Evolutionary conservation across 1,284 basidiomycete species (phyloP).

Genomic region (Tilletia indica): DNA sequence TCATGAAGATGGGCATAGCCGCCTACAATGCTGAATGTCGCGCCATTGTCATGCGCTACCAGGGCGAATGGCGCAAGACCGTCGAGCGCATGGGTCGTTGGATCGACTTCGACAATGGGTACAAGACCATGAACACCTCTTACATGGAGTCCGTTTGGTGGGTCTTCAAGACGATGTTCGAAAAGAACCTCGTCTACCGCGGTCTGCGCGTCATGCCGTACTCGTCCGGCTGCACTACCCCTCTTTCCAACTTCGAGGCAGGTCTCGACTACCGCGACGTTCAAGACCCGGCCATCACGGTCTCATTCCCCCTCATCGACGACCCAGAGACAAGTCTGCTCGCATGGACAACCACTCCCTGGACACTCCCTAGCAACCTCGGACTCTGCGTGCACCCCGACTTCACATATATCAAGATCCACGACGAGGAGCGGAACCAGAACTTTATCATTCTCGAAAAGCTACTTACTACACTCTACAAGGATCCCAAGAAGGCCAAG

Average conservation of each 20-base stretch:
- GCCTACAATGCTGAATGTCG: slow-evolving; percentile 97
- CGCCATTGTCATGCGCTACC: slow-evolving; percentile 95
- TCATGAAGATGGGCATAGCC: slow-evolving; percentile 92
- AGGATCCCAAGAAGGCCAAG: slow-evolving; percentile 96
- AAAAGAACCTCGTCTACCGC: slow-evolving; percentile 90
- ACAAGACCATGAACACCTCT: slow-evolving; percentile 88
- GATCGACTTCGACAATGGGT: slow-evolving; percentile 99
- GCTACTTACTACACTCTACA: slow-evolving; percentile 85
- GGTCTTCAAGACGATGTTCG: slow-evolving; percentile 92
- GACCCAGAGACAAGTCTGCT: slow-evolving; percentile 86
- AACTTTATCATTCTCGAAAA: slow-evolving; percentile 92
- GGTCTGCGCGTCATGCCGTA: slow-evolving; percentile 97
- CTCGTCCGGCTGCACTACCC: slow-evolving; percentile 92
- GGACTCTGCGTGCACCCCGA: slow-evolving; percentile 94
- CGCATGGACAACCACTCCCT: slow-evolving; percentile 99
- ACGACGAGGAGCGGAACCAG: slow-evolving; percentile 80
- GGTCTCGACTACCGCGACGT: slow-evolving; percentile 90
- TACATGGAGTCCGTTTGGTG: slow-evolving; percentile 99
- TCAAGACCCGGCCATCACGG: slow-evolving; percentile 88
- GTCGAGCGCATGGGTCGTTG: slow-evolving; percentile 98
- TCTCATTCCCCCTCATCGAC: slow-evolving; percentile 87
- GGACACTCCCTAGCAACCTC: slow-evolving; percentile 95
- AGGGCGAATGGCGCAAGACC: slow-evolving; percentile 85
- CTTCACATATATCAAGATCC: slow-evolving; percentile 94
- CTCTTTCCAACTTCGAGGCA: slow-evolving; percentile 96